These are phyloP conservation scores for Diaporthe ampelina DNA, from an alignment of 2,329 filamentous ascomycete genomes.

Conservation along the genomic window DNA sequence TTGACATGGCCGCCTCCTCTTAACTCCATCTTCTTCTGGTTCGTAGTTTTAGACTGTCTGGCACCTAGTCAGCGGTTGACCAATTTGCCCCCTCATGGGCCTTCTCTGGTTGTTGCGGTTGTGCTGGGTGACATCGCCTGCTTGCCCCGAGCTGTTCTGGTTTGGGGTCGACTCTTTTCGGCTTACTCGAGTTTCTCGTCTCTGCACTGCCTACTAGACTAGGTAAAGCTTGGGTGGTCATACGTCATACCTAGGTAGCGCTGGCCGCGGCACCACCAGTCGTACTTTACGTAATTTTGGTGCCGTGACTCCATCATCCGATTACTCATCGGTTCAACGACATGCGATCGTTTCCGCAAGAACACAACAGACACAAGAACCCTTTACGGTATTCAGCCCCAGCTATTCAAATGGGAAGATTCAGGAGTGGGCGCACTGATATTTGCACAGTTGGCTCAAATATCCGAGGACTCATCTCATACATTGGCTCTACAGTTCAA, in stretches of 20 bases:
- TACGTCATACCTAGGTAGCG: slow-evolving; percentile 10
- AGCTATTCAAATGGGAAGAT: background rate
- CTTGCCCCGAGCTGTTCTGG: background rate
- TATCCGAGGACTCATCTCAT: background rate
- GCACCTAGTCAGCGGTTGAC: background rate
- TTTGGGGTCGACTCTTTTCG: background rate
- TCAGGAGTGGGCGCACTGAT: no score
- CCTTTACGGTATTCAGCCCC: background rate
- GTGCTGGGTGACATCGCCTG: slow-evolving; percentile 8
- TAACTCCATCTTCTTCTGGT: background rate
- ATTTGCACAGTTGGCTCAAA: background rate
- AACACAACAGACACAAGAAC: background rate
- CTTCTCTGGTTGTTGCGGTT: background rate
- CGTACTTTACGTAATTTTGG: background rate
- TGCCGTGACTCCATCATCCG: background rate
- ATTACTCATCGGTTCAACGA: slow-evolving; percentile 26
- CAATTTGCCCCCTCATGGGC: background rate
- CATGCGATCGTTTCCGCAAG: background rate
- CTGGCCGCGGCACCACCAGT: background rate
- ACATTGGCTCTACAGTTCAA: slow-evolving; percentile 7
- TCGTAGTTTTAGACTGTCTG: background rate
- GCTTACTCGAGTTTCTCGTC: background rate
- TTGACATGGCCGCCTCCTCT: background rate
- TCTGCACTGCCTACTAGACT: background rate
- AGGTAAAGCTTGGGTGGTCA: background rate